Evolutionary conservation across 140 eudicot genomes (phyloP), one percentile per base, ranked within the genome.

Genomic region (Ambrosia hybrid): DNA sequence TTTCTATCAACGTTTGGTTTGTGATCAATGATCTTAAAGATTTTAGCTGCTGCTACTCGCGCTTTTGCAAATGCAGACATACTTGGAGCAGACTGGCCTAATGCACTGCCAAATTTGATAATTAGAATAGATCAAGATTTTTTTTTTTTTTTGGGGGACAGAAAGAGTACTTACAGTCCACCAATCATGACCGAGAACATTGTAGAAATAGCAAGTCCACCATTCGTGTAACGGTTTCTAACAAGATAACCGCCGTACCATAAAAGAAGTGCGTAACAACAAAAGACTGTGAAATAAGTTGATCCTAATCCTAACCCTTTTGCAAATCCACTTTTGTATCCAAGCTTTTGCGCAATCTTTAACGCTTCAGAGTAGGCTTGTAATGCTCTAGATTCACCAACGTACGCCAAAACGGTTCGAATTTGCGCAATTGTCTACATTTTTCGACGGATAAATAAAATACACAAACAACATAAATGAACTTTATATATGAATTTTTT

Each of bases 191-290:
- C 97, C 0, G 97, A 86, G 67, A 89, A 91, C 94, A 91, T 89
- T 11, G 98, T 91, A 8, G 96, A 87, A 43, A 91, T 91, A 30
- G 96, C 98, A 61, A 89, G 91, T 49, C 98, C 98, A 9, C 98
- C 98, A 52, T 91, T 89, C 12, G 98, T 89, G 51, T 81, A 89
- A 59, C 86, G 86, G 71, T 91, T 93, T 71, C 96, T 75, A 77
- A 91, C 96, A 43, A 91, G 86, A 76, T 89, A 86, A 2, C 98
- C 96, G 3, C 98, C 98, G 65, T 91, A 91, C 98, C 98, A 91
- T 13, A 91, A 76, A 12, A 88, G 85, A 73, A 91, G 95, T 8
- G 96, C 98, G 73, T 88, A 88, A 51, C 91, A 91, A 76, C 96
- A 89, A 57, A 91, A 91, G 14, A 85, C 98, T 38, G 91, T 84